Evolutionary conservation across 805 yeast genomes (phyloP).

Genomic region (Kazachstania africana): DNA sequence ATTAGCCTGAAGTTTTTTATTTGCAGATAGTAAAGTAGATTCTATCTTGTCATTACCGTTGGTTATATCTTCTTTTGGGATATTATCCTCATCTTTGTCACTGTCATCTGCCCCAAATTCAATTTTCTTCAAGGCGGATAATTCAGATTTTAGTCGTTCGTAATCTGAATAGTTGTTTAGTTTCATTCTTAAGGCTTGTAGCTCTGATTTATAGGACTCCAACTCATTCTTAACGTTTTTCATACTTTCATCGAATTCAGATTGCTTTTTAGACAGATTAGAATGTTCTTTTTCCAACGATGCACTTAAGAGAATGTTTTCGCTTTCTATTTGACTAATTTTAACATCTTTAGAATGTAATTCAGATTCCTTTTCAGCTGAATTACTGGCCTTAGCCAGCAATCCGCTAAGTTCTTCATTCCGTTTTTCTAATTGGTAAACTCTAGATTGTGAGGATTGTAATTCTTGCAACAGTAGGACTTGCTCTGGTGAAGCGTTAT

Average conservation of each 20-base stretch:
- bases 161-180: constrained; percentile 52
- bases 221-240: constrained; percentile 36
- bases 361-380: constrained; percentile 31
- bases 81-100: constrained; percentile 20
- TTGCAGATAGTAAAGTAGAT: constrained; percentile 53
- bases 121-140: constrained; percentile 58
- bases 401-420: constrained; percentile 65
- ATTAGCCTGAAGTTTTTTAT: constrained; percentile 61
- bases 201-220: constrained; percentile 37
- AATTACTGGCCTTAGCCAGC: constrained; percentile 42
- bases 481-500: constrained; percentile 31
- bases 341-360: constrained; percentile 31
- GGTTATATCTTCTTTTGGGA: constrained; percentile 21
- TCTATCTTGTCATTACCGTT: constrained; percentile 30
- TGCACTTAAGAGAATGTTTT: constrained; percentile 38
- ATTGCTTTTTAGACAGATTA: constrained; percentile 7
- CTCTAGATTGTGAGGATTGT: constrained; percentile 56
- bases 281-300: constrained; percentile 21
- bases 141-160: constrained; percentile 68
- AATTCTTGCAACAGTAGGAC: constrained; percentile 66
- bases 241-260: constrained; percentile 24
- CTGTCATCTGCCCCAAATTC: constrained; percentile 48
- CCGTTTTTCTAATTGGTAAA: constrained; percentile 60
- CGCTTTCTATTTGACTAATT: constrained; percentile 50
- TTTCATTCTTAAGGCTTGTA: constrained; percentile 37